These are phyloP conservation scores for Micractinium sp. DNA, from an alignment of 139 green algal species.

Conservation along the genomic window DNA sequence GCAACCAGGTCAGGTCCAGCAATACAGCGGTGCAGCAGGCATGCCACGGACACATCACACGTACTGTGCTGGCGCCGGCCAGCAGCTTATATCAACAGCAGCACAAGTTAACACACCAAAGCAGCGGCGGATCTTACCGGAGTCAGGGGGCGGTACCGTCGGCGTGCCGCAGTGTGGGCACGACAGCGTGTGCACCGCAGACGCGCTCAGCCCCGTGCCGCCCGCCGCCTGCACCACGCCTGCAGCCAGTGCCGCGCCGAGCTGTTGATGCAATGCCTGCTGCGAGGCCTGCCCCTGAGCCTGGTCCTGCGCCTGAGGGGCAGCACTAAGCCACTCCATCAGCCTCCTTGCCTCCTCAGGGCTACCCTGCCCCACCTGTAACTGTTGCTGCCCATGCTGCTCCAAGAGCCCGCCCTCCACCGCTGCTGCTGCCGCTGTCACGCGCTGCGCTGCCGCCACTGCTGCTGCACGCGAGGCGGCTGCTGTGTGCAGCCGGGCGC, in stretches of 20 bases:
- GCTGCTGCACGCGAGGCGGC: background rate
- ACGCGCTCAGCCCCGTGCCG: no score
- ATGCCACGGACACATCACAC: background rate
- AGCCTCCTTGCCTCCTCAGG: background rate
- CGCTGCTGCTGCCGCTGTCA: background rate
- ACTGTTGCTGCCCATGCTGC: background rate
- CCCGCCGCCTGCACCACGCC: background rate
- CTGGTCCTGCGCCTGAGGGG: background rate
- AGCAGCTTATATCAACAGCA: background rate
- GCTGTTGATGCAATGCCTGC: background rate
- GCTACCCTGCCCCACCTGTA: background rate
- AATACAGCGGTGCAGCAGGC: background rate
- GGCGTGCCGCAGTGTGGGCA: conserved; percentile 53
- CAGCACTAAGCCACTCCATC: conserved; percentile 28
- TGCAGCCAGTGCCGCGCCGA: background rate
- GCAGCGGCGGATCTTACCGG: background rate
- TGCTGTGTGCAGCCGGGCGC: conserved; percentile 7
- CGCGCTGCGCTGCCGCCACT: background rate
- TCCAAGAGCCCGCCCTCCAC: background rate
- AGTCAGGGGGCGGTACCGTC: background rate
- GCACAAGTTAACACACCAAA: background rate
- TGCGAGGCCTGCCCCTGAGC: background rate
- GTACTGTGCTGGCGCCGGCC: no score
- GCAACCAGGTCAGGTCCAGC: background rate
- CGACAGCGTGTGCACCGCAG: conserved; percentile 4